Conservation (phyloP, 2,329 filamentous ascomycete genomes). For the Metarhizium sp. region DNA sequence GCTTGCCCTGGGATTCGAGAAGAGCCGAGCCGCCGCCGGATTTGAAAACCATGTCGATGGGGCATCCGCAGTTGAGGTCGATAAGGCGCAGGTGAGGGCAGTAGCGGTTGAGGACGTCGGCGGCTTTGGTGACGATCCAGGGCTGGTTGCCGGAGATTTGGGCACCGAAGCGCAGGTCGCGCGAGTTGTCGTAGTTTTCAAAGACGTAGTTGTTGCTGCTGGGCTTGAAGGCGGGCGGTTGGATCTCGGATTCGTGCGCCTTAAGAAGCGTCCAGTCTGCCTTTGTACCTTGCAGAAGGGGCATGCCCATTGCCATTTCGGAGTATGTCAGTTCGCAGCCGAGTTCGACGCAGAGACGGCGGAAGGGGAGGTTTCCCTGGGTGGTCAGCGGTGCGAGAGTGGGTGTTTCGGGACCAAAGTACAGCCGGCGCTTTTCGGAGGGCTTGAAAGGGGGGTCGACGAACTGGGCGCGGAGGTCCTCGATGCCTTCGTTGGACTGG, state of each 20-base stretch:
- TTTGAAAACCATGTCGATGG: slow-evolving; percentile 88
- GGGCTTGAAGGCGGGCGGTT: slow-evolving; percentile 57
- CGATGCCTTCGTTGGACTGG: slow-evolving; percentile 32
- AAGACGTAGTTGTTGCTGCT: slow-evolving; percentile 42
- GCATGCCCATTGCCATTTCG: slow-evolving; percentile 93
- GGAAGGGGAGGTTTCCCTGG: slow-evolving; percentile 92
- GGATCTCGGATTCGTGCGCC: slow-evolving; percentile 74
- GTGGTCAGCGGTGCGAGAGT: slow-evolving; percentile 92
- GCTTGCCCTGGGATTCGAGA: slow-evolving; percentile 76
- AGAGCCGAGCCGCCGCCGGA: slow-evolving; percentile 84
- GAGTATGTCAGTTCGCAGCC: slow-evolving; percentile 93
- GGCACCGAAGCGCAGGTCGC: slow-evolving; percentile 80
- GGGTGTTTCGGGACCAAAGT: slow-evolving; percentile 90
- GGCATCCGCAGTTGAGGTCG: slow-evolving; percentile 94
- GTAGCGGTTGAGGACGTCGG: slow-evolving; percentile 67
- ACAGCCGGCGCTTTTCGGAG: slow-evolving; percentile 87
- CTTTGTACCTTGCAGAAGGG: slow-evolving; percentile 81
- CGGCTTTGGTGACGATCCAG: slow-evolving; percentile 81
- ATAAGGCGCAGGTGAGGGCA: slow-evolving; percentile 82
- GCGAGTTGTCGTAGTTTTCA: slow-evolving; percentile 69
- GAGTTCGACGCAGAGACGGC: slow-evolving; percentile 78
- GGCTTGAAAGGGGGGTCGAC: slow-evolving; percentile 80
- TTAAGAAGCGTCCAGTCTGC: slow-evolving; percentile 93
- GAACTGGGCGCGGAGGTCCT: slow-evolving; percentile 71
- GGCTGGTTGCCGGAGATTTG: slow-evolving; percentile 91